Evolutionary conservation across 768 basidiomycete genomes (phyloP).

Genomic region (Macrolepiota fuliginosa): DNA sequence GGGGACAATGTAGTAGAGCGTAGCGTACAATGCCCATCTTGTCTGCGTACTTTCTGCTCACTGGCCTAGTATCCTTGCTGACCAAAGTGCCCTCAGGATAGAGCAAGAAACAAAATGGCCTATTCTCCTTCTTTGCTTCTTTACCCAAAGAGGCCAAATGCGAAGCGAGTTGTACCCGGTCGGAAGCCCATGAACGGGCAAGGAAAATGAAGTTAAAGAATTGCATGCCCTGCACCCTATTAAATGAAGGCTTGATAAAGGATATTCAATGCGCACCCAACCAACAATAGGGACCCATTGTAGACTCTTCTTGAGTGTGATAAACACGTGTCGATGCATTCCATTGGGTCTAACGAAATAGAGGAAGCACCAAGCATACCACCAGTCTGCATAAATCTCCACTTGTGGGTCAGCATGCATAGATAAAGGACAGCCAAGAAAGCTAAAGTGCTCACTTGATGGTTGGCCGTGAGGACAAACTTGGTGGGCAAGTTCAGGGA

Average conservation of each 20-base stretch:
- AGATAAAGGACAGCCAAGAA: background rate
- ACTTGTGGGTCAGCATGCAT: background rate
- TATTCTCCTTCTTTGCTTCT: conserved; percentile 63
- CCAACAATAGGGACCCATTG: conserved; percentile 84
- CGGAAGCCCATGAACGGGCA: conserved; percentile 87
- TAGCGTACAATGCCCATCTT: conserved; percentile 84
- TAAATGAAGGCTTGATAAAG: conserved; percentile 3
- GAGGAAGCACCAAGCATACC: conserved; percentile 84
- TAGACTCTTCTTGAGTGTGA: conserved; percentile 89
- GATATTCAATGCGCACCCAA: conserved; percentile 54
- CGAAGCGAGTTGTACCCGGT: conserved; percentile 62
- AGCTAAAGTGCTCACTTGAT: conserved; percentile 59
- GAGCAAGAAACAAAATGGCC: conserved; percentile 77
- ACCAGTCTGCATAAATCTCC: conserved; percentile 79
- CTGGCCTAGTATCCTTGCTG: conserved; percentile 79
- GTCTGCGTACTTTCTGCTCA: conserved; percentile 85
- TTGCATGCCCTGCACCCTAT: conserved; percentile 75
- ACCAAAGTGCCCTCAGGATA: conserved; percentile 98
- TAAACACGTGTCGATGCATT: conserved; percentile 74
- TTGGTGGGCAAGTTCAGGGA: conserved; percentile 73
- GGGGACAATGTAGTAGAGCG: background rate
- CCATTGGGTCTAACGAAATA: conserved; percentile 65
- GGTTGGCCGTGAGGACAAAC: conserved; percentile 86
- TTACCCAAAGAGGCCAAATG: conserved; percentile 69
- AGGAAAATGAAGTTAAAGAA: conserved; percentile 94